Conservation (phyloP, 352 stramenopile species). For the Albugo candida region DNA sequence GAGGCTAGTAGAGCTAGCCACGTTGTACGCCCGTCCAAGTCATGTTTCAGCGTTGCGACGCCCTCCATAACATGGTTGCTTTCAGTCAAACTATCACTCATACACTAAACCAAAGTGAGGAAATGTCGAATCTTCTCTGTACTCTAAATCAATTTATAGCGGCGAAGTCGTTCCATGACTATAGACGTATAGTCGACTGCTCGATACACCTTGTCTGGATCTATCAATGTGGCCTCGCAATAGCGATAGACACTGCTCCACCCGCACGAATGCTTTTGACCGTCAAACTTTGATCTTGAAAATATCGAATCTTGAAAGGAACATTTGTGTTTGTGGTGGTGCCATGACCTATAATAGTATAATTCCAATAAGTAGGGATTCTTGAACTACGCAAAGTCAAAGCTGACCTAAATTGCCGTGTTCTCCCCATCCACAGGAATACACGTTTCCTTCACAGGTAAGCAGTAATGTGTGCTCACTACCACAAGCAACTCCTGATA, state of each 20-base stretch:
- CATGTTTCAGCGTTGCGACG: too few species aligned
- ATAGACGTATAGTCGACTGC: too few species aligned
- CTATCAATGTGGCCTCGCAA: conserved; percentile 3
- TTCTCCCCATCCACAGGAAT: conserved; percentile 64
- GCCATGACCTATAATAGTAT: conserved; percentile 23
- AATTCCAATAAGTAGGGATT: background rate
- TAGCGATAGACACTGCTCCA: conserved; percentile 44
- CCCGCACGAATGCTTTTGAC: conserved; percentile 22
- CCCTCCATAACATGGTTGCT: too few species aligned
- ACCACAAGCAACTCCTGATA: conserved; percentile 37
- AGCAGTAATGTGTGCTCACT: conserved; percentile 54
- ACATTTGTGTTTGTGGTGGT: conserved; percentile 18
- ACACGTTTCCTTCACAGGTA: conserved; percentile 28
- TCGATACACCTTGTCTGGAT: too few species aligned
- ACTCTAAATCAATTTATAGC: too few species aligned
- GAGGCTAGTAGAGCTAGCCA: too few species aligned
- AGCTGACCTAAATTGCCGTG: conserved; percentile 63
- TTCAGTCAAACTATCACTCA: too few species aligned
- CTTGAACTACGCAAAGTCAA: background rate
- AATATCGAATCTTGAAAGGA: conserved; percentile 31
- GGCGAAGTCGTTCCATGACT: too few species aligned
- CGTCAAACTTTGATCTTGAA: conserved; percentile 10
- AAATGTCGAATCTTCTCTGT: too few species aligned
- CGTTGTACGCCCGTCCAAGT: too few species aligned
- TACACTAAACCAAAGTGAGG: too few species aligned